Evolutionary conservation across 306 rosid genomes (phyloP).

Genomic region (Aeschynomene evenia): DNA sequence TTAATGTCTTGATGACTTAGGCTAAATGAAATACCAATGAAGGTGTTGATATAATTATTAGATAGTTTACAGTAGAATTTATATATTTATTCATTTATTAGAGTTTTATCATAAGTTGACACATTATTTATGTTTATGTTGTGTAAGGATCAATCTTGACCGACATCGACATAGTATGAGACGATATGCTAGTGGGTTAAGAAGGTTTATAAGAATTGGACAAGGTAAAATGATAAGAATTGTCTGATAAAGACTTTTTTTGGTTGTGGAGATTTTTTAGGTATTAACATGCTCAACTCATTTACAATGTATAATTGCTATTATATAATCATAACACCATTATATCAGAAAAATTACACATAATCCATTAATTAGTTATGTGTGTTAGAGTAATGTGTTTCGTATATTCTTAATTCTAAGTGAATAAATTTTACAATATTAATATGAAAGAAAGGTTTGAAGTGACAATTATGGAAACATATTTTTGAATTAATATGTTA

Average conservation of each 20-base stretch:
- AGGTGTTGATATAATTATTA: constrained; percentile 1
- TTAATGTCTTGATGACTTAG: not conserved
- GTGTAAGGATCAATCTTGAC: constrained; percentile 73
- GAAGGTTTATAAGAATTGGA: constrained; percentile 78
- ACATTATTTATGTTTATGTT: constrained; percentile 23
- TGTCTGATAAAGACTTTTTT: not conserved
- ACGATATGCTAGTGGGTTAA: constrained; percentile 79
- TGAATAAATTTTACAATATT: not conserved
- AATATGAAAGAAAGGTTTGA: not conserved
- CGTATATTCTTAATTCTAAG: constrained; percentile 8
- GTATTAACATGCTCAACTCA: not conserved
- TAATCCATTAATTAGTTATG: not conserved
- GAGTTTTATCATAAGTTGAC: constrained; percentile 23
- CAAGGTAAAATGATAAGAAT: constrained; percentile 58
- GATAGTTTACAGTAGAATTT: not conserved
- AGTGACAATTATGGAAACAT: not conserved
- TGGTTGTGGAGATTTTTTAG: not conserved
- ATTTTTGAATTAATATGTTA: not conserved
- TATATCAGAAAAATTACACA: not conserved
- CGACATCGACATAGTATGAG: constrained; percentile 74
- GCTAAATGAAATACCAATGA: not conserved
- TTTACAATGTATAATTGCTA: not conserved
- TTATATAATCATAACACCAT: not conserved
- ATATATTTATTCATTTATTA: constrained; percentile 14
- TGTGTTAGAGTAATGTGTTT: not conserved